Evolutionary conservation across 2,329 filamentous ascomycete species (phyloP).

Genomic region (Aspergillus amoenus): DNA sequence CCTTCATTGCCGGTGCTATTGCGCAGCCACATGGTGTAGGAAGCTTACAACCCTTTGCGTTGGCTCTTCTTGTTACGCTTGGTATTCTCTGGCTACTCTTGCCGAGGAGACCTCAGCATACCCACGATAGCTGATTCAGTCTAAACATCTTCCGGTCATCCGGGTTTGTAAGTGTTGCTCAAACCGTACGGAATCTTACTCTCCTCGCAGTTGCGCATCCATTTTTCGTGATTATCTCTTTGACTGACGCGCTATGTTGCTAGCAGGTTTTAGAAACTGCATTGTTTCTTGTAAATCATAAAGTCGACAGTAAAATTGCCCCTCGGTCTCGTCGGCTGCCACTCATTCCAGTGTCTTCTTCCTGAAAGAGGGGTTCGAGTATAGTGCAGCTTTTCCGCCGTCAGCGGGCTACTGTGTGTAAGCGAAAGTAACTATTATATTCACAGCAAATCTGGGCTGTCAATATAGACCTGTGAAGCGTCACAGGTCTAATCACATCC

Average conservation of each 20-base stretch:
- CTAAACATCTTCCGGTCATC: neutral
- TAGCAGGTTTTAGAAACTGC: neutral
- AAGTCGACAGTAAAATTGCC: neutral
- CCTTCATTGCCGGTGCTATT: slow-evolving; percentile 68
- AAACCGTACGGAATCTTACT: neutral
- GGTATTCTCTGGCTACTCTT: slow-evolving; percentile 6
- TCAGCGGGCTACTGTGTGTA: neutral
- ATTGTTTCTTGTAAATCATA: neutral
- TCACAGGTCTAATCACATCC: neutral
- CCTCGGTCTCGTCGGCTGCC: neutral
- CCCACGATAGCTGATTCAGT: neutral
- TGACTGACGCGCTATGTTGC: neutral
- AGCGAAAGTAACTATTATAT: neutral
- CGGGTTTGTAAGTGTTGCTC: neutral
- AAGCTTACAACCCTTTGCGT: slow-evolving; percentile 57
- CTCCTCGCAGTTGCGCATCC: neutral
- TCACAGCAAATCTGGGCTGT: neutral
- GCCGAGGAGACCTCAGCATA: neutral
- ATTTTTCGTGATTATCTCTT: neutral
- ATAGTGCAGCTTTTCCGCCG: neutral
- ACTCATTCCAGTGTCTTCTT: neutral
- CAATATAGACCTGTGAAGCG: neutral
- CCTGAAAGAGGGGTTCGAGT: neutral
- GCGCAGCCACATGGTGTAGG: slow-evolving; percentile 58
- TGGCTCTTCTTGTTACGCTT: slow-evolving; percentile 26